Evolutionary conservation across 306 rosid species (phyloP).

Genomic region (Astragalus membranaceus): DNA sequence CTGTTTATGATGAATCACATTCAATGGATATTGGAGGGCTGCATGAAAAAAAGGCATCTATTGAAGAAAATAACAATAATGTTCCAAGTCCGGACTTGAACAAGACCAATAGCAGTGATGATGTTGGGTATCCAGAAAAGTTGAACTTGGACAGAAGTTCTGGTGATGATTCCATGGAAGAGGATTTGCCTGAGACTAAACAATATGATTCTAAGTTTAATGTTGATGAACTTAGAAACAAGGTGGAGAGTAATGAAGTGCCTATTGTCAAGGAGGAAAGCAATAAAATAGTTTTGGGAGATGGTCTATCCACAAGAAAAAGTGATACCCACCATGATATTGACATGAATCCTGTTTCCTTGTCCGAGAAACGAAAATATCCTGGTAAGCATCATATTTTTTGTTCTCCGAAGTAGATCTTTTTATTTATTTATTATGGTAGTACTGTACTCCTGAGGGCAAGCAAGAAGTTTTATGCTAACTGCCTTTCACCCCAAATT

Average conservation of each 20-base stretch:
- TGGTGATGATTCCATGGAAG: conserved; percentile 98
- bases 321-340: conserved; percentile 39
- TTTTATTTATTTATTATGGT: not conserved
- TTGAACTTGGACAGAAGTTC: conserved; percentile 95
- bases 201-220: conserved; percentile 66
- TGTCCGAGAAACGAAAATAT: conserved; percentile 77
- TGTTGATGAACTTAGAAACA: conserved; percentile 51
- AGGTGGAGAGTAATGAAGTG: conserved; percentile 38
- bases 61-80: conserved; percentile 39
- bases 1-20: conserved; percentile 70
- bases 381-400: conserved; percentile 49
- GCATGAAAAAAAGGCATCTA: conserved; percentile 30
- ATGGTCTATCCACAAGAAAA: conserved; percentile 44
- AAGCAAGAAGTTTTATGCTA: not conserved
- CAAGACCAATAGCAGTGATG: conserved; percentile 39
- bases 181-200: conserved; percentile 79
- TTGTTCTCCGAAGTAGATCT: not conserved
- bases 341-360: conserved; percentile 35
- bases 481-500: not conserved
- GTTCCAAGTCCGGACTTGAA: conserved; percentile 42
- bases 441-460: not conserved
- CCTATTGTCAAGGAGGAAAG: conserved; percentile 47
- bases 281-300: conserved; percentile 36
- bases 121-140: conserved; percentile 79
- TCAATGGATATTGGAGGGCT: conserved; percentile 51